A percentile compares a stretch with the other conserved stretches of the same genome.
Evolutionary conservation across 306 rosid genomes (phyloP).

Genomic region (Glycine latifolia): DNA sequence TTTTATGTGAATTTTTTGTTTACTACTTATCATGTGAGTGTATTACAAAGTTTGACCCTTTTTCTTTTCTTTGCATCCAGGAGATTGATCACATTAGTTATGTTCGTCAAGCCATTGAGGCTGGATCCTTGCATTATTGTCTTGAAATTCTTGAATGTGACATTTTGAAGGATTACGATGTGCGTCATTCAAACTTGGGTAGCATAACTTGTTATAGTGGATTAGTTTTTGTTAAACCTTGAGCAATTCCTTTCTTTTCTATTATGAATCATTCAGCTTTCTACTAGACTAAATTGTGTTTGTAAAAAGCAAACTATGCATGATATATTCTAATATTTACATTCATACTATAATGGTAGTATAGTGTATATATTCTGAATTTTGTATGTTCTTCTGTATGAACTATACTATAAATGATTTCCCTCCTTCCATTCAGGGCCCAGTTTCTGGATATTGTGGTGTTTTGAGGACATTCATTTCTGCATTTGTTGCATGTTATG

Average conservation of each 20-base stretch:
- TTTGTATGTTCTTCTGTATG: slow-evolving; percentile 30
- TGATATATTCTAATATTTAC: slow-evolving; percentile 33
- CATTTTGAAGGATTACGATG: slow-evolving; percentile 82
- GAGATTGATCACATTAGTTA: slow-evolving; percentile 93
- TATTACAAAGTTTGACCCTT: slow-evolving; percentile 39
- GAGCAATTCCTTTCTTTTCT: slow-evolving; percentile 23
- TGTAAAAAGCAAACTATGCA: slow-evolving; percentile 12
- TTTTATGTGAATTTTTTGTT: slow-evolving; percentile 40
- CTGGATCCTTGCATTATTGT: slow-evolving; percentile 69
- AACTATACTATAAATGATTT: slow-evolving; percentile 33
- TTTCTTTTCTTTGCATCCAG: slow-evolving; percentile 55
- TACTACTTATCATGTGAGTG: slow-evolving; percentile 21
- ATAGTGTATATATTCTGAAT: background rate
- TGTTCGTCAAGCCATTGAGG: slow-evolving; percentile 90
- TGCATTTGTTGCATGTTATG: slow-evolving; percentile 94
- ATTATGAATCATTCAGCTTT: slow-evolving; percentile 35
- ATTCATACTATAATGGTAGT: slow-evolving; percentile 16
- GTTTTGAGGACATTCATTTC: slow-evolving; percentile 88
- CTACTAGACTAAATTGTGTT: slow-evolving; percentile 1
- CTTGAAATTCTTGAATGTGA: slow-evolving; percentile 80
- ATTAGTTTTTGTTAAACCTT: slow-evolving; percentile 41
- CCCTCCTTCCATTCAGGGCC: slow-evolving; percentile 63
- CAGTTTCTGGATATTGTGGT: slow-evolving; percentile 80
- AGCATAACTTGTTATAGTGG: slow-evolving; percentile 28
- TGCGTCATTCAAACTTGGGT: slow-evolving; percentile 58